Evolutionary conservation across 2,329 filamentous ascomycete species (phyloP).

Genomic region (Coleophoma crateriformis): DNA sequence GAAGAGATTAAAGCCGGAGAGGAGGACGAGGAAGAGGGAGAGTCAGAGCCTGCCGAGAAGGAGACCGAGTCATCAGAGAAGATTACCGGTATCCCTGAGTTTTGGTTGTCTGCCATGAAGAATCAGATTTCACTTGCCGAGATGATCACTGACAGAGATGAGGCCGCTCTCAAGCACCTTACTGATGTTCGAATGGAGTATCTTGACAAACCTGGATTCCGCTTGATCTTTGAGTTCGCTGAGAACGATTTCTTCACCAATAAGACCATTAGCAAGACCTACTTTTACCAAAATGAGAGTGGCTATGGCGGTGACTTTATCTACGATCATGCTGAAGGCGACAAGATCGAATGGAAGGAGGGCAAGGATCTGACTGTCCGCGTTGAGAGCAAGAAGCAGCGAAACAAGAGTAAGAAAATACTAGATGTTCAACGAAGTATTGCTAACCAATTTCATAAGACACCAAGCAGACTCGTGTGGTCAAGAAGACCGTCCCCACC

Average conservation of each 20-base stretch:
- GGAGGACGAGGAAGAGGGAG: constrained; percentile 56
- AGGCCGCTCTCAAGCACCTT: constrained; percentile 84
- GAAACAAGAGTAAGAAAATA: constrained; percentile 87
- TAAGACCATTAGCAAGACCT: constrained; percentile 96
- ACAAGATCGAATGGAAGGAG: constrained; percentile 95
- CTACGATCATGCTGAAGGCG: constrained; percentile 97
- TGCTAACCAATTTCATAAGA: constrained; percentile 44
- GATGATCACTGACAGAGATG: constrained; percentile 97
- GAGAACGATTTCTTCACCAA: constrained; percentile 97
- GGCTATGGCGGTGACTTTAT: constrained; percentile 99
- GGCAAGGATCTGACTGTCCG: constrained; percentile 91
- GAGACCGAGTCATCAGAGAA: constrained; percentile 41
- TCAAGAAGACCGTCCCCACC: constrained; percentile 98
- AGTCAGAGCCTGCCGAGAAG: constrained; percentile 45
- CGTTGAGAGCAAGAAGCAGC: constrained; percentile 98
- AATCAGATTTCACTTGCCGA: constrained; percentile 96
- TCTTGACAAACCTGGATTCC: constrained; percentile 96
- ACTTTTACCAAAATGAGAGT: constrained; percentile 98
- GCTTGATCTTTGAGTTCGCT: constrained; percentile 93
- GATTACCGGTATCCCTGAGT: constrained; percentile 85
- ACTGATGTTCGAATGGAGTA: constrained; percentile 98
- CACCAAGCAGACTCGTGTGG: constrained; percentile 97
- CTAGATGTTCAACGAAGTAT: background rate
- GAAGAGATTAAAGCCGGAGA: constrained; percentile 84
- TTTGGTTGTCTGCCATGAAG: constrained; percentile 99